Evolutionary conservation across 495 filamentous ascomycete genomes (phyloP).

Genomic region (Penicillium daleae): DNA sequence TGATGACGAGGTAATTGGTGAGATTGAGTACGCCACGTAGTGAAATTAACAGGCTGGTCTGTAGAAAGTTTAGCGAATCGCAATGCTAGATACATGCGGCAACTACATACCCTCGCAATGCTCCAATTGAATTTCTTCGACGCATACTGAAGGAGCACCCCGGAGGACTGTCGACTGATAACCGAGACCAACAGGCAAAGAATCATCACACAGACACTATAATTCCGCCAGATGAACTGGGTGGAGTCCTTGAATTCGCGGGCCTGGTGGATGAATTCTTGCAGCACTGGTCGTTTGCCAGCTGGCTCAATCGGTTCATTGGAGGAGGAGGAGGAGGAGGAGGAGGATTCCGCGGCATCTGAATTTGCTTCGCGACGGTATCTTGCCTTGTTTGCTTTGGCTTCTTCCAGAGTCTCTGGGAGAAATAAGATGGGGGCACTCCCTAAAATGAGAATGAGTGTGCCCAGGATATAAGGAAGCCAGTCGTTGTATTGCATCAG

Average conservation of each 20-base stretch:
- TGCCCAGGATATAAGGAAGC: constrained; percentile 32
- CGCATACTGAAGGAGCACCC: constrained; percentile 44
- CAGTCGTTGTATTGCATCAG: constrained; percentile 33
- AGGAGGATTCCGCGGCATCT: background rate
- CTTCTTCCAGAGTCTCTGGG: constrained; percentile 48
- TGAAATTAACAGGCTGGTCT: constrained; percentile 48
- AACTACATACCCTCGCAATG: constrained; percentile 36
- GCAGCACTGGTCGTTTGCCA: constrained; percentile 15
- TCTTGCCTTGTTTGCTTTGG: constrained; percentile 24
- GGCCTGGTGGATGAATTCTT: constrained; percentile 20
- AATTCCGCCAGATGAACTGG: constrained; percentile 37
- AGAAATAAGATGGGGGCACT: constrained; percentile 37
- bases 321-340: too few species aligned
- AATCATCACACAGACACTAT: constrained; percentile 34
- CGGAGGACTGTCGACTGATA: constrained; percentile 34
- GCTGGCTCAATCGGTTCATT: background rate
- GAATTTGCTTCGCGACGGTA: background rate
- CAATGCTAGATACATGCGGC: background rate
- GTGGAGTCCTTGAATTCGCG: constrained; percentile 35
- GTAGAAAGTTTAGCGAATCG: constrained; percentile 7
- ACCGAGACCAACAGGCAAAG: constrained; percentile 36
- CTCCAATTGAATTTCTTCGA: constrained; percentile 49
- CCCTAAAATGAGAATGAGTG: constrained; percentile 35
- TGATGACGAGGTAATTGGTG: constrained; percentile 35
- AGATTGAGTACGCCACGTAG: constrained; percentile 42